phyloP scores from a whole-genome alignment of 345 rosid species.

The Psidium guajava region DNA sequence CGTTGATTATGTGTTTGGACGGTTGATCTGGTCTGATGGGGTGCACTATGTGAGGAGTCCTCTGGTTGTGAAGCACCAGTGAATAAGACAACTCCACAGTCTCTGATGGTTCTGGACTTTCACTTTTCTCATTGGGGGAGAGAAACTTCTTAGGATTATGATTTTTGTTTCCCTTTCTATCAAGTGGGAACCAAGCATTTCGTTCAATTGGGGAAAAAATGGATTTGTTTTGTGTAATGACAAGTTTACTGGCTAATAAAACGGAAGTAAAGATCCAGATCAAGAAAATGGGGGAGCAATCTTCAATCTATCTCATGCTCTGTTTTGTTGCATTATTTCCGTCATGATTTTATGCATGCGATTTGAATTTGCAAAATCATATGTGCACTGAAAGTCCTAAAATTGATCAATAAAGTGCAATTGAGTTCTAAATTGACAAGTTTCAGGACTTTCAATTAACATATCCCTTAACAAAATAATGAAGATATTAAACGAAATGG shows the following conservation, averaged over 20 bases:
- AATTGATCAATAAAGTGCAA: too few relatives aligned
- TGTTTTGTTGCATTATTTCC: background rate
- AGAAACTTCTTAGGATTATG: background rate
- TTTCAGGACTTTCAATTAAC: too few relatives aligned
- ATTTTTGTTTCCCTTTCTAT: background rate
- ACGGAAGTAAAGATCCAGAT: background rate
- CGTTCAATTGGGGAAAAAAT: background rate
- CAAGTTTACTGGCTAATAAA: background rate
- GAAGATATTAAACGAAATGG: background rate
- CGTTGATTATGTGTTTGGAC: slow-evolving; percentile 14
- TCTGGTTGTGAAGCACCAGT: slow-evolving; percentile 5
- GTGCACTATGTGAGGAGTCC: slow-evolving; percentile 33
- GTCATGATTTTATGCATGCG: background rate
- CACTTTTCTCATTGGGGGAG: background rate
- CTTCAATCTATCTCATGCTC: background rate
- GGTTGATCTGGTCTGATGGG: slow-evolving; percentile 30
- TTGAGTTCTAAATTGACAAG: too few relatives aligned
- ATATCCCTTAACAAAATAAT: too few relatives aligned
- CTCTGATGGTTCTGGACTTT: background rate
- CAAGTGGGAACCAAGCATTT: background rate
- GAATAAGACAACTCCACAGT: background rate
- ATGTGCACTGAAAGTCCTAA: too few relatives aligned
- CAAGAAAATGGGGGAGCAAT: background rate
- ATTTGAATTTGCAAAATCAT: background rate
- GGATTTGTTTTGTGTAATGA: background rate